phyloP scores from a whole-genome alignment of 1,284 basidiomycete species.

The Puccinia horiana region DNA sequence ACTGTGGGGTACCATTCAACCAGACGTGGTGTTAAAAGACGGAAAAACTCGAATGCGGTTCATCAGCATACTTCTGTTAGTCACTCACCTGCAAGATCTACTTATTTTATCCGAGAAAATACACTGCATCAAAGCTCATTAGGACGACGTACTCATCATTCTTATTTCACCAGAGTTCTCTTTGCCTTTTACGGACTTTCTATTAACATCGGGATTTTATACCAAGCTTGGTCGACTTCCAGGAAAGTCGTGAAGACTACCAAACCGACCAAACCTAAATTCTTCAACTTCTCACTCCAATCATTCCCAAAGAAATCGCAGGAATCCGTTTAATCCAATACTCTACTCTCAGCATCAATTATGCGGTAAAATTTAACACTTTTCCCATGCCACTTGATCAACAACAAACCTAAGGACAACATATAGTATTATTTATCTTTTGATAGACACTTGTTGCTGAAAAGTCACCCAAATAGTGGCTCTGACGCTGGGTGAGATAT shows the following conservation, averaged over 20 bases:
- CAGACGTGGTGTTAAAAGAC: slow-evolving; percentile 23
- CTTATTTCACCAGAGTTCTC: not conserved
- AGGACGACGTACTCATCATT: not conserved
- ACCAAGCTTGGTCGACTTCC: slow-evolving; percentile 30
- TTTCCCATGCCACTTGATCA: not conserved
- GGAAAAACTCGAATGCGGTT: slow-evolving; percentile 24
- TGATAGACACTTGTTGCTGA: not conserved
- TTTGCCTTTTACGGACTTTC: slow-evolving; percentile 10
- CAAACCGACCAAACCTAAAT: slow-evolving; percentile 1
- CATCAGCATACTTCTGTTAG: slow-evolving; percentile 24
- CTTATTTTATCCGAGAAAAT: not conserved
- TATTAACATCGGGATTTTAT: slow-evolving; percentile 21
- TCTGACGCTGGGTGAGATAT: not conserved
- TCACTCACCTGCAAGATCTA: not conserved
- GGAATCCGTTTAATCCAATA: not conserved
- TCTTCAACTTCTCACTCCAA: not conserved
- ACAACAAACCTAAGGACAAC: not conserved
- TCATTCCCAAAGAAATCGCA: not conserved
- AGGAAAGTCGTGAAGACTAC: not conserved
- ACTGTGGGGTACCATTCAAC: slow-evolving; percentile 1
- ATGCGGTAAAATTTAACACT: not conserved
- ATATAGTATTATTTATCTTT: slow-evolving; percentile 1
- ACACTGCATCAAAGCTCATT: not conserved
- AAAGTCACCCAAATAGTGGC: not conserved
- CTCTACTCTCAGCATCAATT: not conserved